Conservation (phyloP, 2,329 filamentous ascomycete species). For the Clonostachys byssicola region DNA sequence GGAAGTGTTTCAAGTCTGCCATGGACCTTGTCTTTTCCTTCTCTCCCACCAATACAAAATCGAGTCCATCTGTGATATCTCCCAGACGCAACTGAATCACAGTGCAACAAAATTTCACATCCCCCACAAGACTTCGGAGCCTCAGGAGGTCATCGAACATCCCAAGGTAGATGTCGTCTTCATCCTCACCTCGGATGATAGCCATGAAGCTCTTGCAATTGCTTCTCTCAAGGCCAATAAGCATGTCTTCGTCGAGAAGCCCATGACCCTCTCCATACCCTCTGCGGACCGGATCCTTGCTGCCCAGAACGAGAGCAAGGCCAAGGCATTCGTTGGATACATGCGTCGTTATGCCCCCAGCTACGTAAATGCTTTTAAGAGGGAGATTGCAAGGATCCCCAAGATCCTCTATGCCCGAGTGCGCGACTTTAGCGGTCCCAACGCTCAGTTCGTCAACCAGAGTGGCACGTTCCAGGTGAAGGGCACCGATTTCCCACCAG, state of each 20-base stretch:
- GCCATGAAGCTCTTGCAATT: slow-evolving; percentile 44
- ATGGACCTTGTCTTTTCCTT: slow-evolving; percentile 11
- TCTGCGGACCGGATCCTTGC: slow-evolving; percentile 36
- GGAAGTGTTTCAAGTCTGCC: slow-evolving; percentile 11
- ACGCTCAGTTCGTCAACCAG: slow-evolving; percentile 40
- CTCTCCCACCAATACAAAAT: slow-evolving; percentile 37
- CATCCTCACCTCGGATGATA: slow-evolving; percentile 45
- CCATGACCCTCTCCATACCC: slow-evolving; percentile 43
- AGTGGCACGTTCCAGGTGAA: slow-evolving; percentile 38
- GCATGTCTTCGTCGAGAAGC: slow-evolving; percentile 56
- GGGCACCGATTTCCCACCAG: slow-evolving; percentile 19
- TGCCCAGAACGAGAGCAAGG: slow-evolving; percentile 22
- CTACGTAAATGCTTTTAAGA: slow-evolving; percentile 43
- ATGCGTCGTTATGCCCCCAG: slow-evolving; percentile 54
- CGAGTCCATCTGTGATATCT: slow-evolving; percentile 45
- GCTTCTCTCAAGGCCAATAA: slow-evolving; percentile 47
- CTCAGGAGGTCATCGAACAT: slow-evolving; percentile 31
- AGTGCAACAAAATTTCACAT: slow-evolving; percentile 22
- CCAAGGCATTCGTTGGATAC: slow-evolving; percentile 51
- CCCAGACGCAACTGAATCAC: slow-evolving; percentile 15
- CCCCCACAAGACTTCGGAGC: slow-evolving; percentile 22
- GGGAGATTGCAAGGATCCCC: slow-evolving; percentile 42
- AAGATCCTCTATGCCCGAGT: slow-evolving; percentile 50
- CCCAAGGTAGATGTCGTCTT: slow-evolving; percentile 46
- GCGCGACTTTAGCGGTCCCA: slow-evolving; percentile 41